Evolutionary conservation across 2,329 filamentous ascomycete genomes (phyloP).

Genomic region (Botrytis medusae): DNA sequence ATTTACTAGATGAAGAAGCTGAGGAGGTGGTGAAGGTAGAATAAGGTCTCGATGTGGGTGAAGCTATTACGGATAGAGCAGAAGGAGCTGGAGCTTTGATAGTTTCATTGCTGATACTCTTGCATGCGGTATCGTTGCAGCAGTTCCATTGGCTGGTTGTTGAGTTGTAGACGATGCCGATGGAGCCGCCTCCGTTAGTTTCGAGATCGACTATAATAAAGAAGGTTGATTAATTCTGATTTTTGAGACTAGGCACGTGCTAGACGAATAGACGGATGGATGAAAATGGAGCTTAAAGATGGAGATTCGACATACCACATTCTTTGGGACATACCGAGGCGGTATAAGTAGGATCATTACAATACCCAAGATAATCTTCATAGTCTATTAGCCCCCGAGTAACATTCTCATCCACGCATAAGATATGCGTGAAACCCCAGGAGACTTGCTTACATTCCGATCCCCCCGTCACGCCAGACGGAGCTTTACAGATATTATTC

Average conservation of each 20-base stretch:
- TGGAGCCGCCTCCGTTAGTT: not conserved
- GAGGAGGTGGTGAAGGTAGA: not conserved
- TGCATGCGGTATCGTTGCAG: not conserved
- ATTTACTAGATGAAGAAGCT: not conserved
- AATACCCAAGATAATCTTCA: constrained; percentile 13
- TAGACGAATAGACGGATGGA: too few species aligned
- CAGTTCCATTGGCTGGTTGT: not conserved
- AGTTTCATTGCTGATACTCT: constrained; percentile 1
- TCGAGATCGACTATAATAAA: not conserved
- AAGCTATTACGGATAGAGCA: not conserved
- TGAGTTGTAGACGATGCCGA: not conserved
- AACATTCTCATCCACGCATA: not conserved
- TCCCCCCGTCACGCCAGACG: not conserved
- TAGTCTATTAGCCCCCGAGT: not conserved
- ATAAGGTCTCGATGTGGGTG: constrained; percentile 6
- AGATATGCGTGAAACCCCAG: not conserved
- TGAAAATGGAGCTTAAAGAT: not conserved
- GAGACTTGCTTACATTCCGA: not conserved
- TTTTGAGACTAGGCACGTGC: not conserved
- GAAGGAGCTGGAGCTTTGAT: constrained; percentile 8
- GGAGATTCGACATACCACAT: not conserved
- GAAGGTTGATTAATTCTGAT: not conserved
- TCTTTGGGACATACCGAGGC: not conserved
- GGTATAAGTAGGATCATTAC: constrained; percentile 16
- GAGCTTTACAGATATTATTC: constrained; percentile 11